Base-by-base conservation (phyloP, 2,329 filamentous ascomycete genomes). In the Colletotrichum eremochloae region DNA sequence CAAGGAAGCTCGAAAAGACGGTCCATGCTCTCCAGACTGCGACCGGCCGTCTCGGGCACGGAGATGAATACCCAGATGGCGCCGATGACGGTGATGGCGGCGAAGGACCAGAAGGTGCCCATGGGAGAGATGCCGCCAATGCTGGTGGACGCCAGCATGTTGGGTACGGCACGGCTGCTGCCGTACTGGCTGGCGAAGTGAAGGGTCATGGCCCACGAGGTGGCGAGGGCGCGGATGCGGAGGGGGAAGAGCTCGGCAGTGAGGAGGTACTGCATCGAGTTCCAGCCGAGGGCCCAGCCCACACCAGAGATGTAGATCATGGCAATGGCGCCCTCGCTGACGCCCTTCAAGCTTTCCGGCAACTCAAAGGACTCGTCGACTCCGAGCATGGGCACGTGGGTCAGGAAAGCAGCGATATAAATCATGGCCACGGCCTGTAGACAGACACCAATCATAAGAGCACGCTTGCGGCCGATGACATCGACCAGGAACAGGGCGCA, bases 171-270 rank as follows among this genome's bases (percentile, higher is more conserved):
- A 46, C 93, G 91, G 1, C 90, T 87, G 83, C 93, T 94, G 36
- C 92, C 93, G 78, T 94, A 95, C 81, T 94, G 92, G 80, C 94
- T 94, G 72, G 88, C 91, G 78, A 95, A 95, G 81, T 95, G 93
- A 71, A 94, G 87, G 0, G 90, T 93, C 93, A 95, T 95, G 58
- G 91, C 90, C 78, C 93, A 86, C 0, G 90, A 92, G 0, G 91
- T 92, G 29, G 91, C 89, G 12, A 94, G 82, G 5, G 92, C 92
- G 67, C 93, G 89, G 62, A 95, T 90, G 4, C 92, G 88, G 12
- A 95, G 86, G 0, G 93, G 92, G 83, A 94, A 95, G 73, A 95
- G 86, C 78, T 95, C 93, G 1, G 92, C 91, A 18, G 92, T 94
- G 68, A 95, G 87, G 5, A 95, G 86, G 79, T 95, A 95, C 81